Evolutionary conservation across 768 basidiomycete species (phyloP), one percentile per base, ranked within the genome.

Genomic region (Postia placenta): DNA sequence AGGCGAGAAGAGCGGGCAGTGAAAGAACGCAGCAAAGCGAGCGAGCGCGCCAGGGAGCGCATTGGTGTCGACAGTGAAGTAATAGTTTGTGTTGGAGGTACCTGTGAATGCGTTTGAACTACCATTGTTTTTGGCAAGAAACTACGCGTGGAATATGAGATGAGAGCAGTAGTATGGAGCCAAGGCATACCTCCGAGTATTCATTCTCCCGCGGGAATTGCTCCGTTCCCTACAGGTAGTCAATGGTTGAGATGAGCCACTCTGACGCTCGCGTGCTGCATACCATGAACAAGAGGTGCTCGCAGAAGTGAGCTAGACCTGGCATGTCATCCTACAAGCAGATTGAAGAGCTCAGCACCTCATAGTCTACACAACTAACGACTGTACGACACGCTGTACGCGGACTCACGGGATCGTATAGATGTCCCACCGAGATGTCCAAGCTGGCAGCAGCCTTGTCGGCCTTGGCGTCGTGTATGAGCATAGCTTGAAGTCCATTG

Each of bases 381-480:
- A n/a, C 7, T 25, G 2, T 42, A 36, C 23, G 30, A 40, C 12
- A 23, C 19, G 42, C 2, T 12, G 36, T 17, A 22, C 20, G 24
- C 20, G 19, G 26, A 72, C 85, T 66, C 62, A 91, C 91, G 14
- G 96, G 96, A 67, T 99, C 96, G 38, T 78, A 81, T 46, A 99
- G 67, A 67, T 98, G 94, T 3, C 96, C 96, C 2, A 97, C 93
- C 28, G 86, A 85, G 45, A 98, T 92, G 67, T 95, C 90, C 60
- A 99, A 75, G 61, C 91, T 90, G 2, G 95, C 96, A 0, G 93
- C 91, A 11, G 92, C 88, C 68, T 94, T 96, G 70, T 99, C 96
- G 4, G 94, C 82, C 54, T 81, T 83, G 0, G 78, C 67, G 63
- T 99, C 95, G 48, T 84, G 84, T 12, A 98, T 75, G 22, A 99